Conservation (phyloP, 148 eudicot species). For the Rheum nobile region DNA sequence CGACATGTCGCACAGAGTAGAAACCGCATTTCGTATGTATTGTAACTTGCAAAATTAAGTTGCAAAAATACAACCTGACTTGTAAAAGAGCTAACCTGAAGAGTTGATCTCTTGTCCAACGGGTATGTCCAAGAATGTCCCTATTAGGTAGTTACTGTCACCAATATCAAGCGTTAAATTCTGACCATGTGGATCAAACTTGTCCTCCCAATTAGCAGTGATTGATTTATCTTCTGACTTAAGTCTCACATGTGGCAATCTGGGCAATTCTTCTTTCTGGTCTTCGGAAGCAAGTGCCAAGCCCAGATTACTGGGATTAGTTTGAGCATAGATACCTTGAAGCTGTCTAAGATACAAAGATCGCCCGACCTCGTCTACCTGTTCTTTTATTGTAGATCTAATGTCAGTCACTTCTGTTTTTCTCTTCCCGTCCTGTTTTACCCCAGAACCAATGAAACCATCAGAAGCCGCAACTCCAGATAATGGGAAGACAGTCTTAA, state of each 20-base stretch:
- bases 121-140: slow-evolving; percentile 90
- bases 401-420: slow-evolving; percentile 36
- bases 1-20: background rate
- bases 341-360: slow-evolving; percentile 57
- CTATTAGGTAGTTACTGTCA: slow-evolving; percentile 58
- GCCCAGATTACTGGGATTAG: slow-evolving; percentile 33
- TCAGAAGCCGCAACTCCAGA: slow-evolving; percentile 38
- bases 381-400: slow-evolving; percentile 63
- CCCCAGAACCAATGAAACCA: slow-evolving; percentile 22
- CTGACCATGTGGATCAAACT: slow-evolving; percentile 55
- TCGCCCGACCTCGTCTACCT: slow-evolving; percentile 86
- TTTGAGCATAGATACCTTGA: slow-evolving; percentile 40
- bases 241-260: slow-evolving; percentile 81
- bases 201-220: slow-evolving; percentile 67
- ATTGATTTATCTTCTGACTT: slow-evolving; percentile 67
- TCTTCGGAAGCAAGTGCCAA: slow-evolving; percentile 38
- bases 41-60: background rate
- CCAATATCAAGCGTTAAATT: slow-evolving; percentile 35
- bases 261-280: slow-evolving; percentile 79
- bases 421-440: slow-evolving; percentile 38
- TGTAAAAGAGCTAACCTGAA: slow-evolving; percentile 42
- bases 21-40: background rate
- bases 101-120: slow-evolving; percentile 80
- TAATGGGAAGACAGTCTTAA: slow-evolving; percentile 73
- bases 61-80: background rate